Conservation (phyloP, 495 filamentous ascomycete species). For the Astrocystis sublimbata region DNA sequence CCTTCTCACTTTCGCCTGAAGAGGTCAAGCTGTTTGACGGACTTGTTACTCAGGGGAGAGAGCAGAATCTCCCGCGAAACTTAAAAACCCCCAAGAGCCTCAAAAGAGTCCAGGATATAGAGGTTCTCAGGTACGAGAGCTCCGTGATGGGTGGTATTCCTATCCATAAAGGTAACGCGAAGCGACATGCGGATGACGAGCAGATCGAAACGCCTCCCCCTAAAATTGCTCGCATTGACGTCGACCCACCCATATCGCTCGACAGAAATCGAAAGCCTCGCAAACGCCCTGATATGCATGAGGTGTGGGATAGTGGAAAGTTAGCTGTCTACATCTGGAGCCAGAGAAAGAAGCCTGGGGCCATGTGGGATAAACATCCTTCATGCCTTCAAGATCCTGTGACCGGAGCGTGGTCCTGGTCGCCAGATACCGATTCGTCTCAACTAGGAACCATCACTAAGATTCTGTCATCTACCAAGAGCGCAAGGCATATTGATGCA, state of each 20-base stretch:
- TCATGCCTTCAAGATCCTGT: conserved; percentile 27
- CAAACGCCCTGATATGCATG: conserved; percentile 25
- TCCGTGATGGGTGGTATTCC: conserved; percentile 21
- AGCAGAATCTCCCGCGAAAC: conserved; percentile 16
- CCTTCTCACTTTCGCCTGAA: conserved; percentile 43
- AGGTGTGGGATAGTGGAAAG: conserved; percentile 30
- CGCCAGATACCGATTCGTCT: conserved; percentile 15
- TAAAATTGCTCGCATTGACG: conserved; percentile 22
- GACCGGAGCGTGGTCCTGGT: conserved; percentile 28
- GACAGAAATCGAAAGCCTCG: conserved; percentile 16
- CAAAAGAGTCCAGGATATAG: conserved; percentile 27
- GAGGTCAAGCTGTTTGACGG: conserved; percentile 36
- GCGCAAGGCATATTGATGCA: conserved; percentile 15
- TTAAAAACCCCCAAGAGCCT: conserved; percentile 8
- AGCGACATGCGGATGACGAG: conserved; percentile 23
- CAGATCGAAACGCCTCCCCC: conserved; percentile 4
- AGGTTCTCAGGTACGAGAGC: conserved; percentile 29
- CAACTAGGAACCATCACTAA: conserved; percentile 13
- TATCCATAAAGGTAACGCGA: conserved; percentile 12
- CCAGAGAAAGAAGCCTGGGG: conserved; percentile 23
- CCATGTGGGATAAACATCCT: conserved; percentile 27
- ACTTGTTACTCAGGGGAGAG: conserved; percentile 24
- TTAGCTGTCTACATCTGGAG: conserved; percentile 34
- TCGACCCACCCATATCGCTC: conserved; percentile 3
- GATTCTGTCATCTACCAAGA: conserved; percentile 25